Evolutionary conservation across 208 protist genomes (phyloP).

Genomic region (Lotmaria passim): DNA sequence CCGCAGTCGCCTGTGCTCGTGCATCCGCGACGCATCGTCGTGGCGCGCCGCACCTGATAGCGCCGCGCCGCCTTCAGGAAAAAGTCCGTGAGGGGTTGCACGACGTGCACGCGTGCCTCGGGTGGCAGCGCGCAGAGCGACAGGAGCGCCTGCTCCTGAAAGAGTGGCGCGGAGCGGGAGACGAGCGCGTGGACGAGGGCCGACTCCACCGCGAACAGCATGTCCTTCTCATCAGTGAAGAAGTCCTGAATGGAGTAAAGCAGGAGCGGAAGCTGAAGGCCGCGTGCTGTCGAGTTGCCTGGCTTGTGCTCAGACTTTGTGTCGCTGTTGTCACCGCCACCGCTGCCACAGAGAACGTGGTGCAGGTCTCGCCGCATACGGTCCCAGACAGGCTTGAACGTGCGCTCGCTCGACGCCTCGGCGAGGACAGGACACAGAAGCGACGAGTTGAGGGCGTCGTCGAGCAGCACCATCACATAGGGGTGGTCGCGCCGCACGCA

Average conservation of each 20-base stretch:
- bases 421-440: constrained; percentile 13
- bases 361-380: constrained; percentile 30
- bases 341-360: constrained; percentile 9
- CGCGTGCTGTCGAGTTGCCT: neutral
- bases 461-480: constrained; percentile 36
- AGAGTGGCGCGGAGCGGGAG: constrained; percentile 3
- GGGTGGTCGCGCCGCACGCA: constrained; percentile 19
- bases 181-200: constrained; percentile 45
- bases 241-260: constrained; percentile 51
- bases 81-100: constrained; percentile 62
- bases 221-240: constrained; percentile 41
- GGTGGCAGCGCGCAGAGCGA: constrained; percentile 59
- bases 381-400: constrained; percentile 10
- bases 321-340: too few species aligned
- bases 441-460: constrained; percentile 31
- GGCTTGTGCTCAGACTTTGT: neutral
- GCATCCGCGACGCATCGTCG: constrained; percentile 23
- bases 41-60: constrained; percentile 24
- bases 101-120: constrained; percentile 52
- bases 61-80: constrained; percentile 24
- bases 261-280: constrained; percentile 33
- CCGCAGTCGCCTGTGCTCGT: neutral
- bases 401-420: neutral
- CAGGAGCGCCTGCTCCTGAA: constrained; percentile 67
- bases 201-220: constrained; percentile 64